Percentiles rank a stretch among this genome's conserved stretches.
phyloP scores from a whole-genome alignment of 1,284 basidiomycete genomes.

The Rhizopogon parksii region DNA sequence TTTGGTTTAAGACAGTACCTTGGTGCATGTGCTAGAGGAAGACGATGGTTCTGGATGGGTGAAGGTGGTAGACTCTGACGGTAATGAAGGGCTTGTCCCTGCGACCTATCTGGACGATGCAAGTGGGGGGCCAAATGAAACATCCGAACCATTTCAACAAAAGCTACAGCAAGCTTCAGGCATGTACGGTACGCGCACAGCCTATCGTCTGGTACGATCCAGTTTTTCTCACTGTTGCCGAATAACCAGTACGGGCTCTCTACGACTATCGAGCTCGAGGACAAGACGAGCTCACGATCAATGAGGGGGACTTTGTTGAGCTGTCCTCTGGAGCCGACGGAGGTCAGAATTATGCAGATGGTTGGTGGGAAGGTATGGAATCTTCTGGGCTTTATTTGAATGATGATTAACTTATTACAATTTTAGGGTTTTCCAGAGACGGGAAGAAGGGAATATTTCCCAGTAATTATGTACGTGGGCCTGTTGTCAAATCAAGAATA shows the following conservation, averaged over 20 bases:
- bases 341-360: conserved; percentile 61
- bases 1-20: conserved; percentile 44
- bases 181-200: conserved; percentile 38
- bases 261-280: conserved; percentile 66
- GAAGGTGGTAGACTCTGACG: conserved; percentile 56
- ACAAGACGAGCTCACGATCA: conserved; percentile 60
- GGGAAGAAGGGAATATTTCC: conserved; percentile 75
- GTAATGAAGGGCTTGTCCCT: conserved; percentile 67
- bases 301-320: conserved; percentile 55
- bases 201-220: not conserved
- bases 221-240: conserved; percentile 6
- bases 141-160: conserved; percentile 11
- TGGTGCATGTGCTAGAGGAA: conserved; percentile 58
- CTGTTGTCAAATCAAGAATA: conserved; percentile 5
- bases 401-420: conserved; percentile 20
- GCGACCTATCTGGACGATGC: conserved; percentile 61
- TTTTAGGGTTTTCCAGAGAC: conserved; percentile 48
- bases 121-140: conserved; percentile 15
- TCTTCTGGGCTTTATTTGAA: conserved; percentile 10
- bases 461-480: conserved; percentile 68
- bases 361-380: conserved; percentile 74
- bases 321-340: conserved; percentile 55
- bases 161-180: conserved; percentile 29
- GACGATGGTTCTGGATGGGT: conserved; percentile 84
- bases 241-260: conserved; percentile 53